Evolutionary conservation across 441 rosid genomes (phyloP).

Genomic region (Erysimum cheiri): DNA sequence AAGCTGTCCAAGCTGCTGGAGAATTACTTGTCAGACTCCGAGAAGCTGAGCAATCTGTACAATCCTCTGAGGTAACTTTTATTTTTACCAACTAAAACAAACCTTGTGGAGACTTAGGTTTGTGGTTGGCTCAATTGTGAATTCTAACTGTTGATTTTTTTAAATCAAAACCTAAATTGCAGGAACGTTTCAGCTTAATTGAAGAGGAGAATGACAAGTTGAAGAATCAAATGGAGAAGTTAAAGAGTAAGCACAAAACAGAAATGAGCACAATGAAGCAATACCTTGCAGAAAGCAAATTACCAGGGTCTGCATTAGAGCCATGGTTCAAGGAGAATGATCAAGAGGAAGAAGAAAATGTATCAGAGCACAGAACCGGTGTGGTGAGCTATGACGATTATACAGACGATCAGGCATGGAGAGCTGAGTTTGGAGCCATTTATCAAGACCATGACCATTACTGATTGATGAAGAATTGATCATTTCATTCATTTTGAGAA

Average conservation of each 20-base stretch:
- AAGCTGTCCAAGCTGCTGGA: slow-evolving; percentile 98
- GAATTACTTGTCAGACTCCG: slow-evolving; percentile 85
- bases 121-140: background rate
- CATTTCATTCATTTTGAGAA: slow-evolving; percentile 16
- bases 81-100: slow-evolving; percentile 1
- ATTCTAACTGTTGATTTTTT: no score
- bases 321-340: slow-evolving; percentile 47
- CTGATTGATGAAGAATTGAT: slow-evolving; percentile 13
- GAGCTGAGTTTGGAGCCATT: slow-evolving; percentile 92
- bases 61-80: slow-evolving; percentile 70
- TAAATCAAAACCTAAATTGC: slow-evolving; percentile 31
- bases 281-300: slow-evolving; percentile 85
- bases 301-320: slow-evolving; percentile 83
- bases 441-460: slow-evolving; percentile 73
- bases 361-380: slow-evolving; percentile 31
- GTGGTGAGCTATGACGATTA: slow-evolving; percentile 42
- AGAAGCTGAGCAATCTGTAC: slow-evolving; percentile 86
- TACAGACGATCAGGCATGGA: slow-evolving; percentile 70
- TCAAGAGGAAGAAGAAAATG: slow-evolving; percentile 52
- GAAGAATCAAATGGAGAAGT: slow-evolving; percentile 83
- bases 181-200: slow-evolving; percentile 61
- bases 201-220: slow-evolving; percentile 79
- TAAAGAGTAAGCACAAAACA: slow-evolving; percentile 88
- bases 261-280: slow-evolving; percentile 95
- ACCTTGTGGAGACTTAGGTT: background rate